These are phyloP conservation scores for Climacium dendroides DNA, from an alignment of 225 moss, liverwort and hornwort genomes.

Conservation along the genomic window DNA sequence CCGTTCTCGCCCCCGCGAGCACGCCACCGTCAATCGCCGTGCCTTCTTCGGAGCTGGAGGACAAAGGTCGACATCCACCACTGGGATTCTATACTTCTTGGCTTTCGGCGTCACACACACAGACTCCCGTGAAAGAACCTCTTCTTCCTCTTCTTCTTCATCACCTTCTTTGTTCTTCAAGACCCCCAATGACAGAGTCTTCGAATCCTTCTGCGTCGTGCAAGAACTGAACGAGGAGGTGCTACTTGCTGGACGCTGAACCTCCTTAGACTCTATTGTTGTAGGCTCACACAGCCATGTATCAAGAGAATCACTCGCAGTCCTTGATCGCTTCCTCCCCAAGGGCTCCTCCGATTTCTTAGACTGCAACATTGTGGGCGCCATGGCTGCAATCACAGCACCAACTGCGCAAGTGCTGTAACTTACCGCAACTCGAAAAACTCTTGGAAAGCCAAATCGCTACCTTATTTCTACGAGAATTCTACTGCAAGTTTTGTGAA, in stretches of 20 bases:
- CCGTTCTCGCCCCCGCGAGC: not conserved
- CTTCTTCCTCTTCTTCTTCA: not conserved
- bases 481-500: not conserved
- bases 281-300: not conserved
- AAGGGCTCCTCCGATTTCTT: not conserved
- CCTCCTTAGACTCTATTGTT: not conserved
- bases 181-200: not conserved
- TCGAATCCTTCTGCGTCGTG: conserved; percentile 11
- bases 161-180: not conserved
- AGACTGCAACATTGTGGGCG: not conserved
- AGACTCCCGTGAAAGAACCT: not conserved
- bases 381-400: conserved; percentile 7
- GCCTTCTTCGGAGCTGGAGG: conserved; percentile 50
- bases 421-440: not conserved
- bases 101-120: conserved; percentile 33
- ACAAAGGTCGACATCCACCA: conserved; percentile 18
- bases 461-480: not conserved
- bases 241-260: not conserved
- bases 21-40: not conserved
- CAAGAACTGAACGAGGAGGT: conserved; percentile 20
- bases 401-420: not conserved
- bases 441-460: not conserved
- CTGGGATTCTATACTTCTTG: conserved; percentile 33
- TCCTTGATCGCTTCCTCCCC: not conserved
- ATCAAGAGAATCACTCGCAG: not conserved